Evolutionary conservation across 495 filamentous ascomycete genomes (phyloP), one percentile per base, ranked within the genome.

Genomic region (Aspergillus olivimuriae): DNA sequence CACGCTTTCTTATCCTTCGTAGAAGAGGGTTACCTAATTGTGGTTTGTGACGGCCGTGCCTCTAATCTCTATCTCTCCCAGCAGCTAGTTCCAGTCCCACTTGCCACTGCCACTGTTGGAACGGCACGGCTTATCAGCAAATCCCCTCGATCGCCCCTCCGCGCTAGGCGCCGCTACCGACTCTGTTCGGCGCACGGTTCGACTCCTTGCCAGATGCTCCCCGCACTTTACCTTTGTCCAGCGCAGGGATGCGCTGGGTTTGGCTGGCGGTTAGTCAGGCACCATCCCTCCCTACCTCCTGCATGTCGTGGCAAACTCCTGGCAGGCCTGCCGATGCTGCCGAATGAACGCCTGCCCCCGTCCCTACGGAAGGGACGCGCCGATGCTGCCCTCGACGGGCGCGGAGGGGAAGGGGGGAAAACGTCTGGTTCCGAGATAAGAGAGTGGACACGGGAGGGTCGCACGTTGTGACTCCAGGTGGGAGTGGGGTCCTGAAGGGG

Each of bases 161-260:
- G 55, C 55, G 55, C 44, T 54, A 57, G 51, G 51, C 55, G 55
- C 55, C 41, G 34, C 22, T 47, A 41, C 51, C 46, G 51, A 48
- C 32, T 33, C 20, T 34, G 19, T 18, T 19, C 19, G 41, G 21
- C 34, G 21, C 34, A 41, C 38, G 38, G 38, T 30, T 30, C 38
- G 2, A 28, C 24, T 28, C 24, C 6, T 41, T 26, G 16, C 20
- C 14, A 30, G 18, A 41, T 5, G 11, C 6, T 41, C 20, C 38
- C 9, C 22, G 24, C 15, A 26, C 38, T 23, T 9, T 17, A n/a
- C n/a, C n/a, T n/a, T n/a, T n/a, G n/a, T n/a, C n/a, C n/a, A n/a
- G n/a, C n/a, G n/a, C n/a, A n/a, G n/a, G 38, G 9, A 24, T 41
- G 38, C 21, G 10, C 4, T 23, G 23, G 15, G n/a, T 28, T 14